phyloP scores from a whole-genome alignment of 2,329 filamentous ascomycete species.

The Colletotrichum orbiculare region DNA sequence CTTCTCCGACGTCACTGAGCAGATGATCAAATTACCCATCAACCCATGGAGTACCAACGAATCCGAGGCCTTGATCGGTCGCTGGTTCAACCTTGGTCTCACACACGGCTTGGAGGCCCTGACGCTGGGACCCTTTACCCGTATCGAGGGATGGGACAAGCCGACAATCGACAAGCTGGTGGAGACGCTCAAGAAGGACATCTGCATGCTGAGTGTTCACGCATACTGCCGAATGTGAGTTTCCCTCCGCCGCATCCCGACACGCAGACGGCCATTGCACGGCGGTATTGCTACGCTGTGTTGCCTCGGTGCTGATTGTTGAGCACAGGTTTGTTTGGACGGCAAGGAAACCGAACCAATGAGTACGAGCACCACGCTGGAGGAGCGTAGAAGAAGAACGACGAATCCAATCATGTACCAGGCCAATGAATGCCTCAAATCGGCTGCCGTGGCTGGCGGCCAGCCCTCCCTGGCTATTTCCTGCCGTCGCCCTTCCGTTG shows the following conservation, averaged over 20 bases:
- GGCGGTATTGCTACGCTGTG: not conserved
- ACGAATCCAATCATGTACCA: not conserved
- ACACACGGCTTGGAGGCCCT: constrained; percentile 79
- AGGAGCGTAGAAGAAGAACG: not conserved
- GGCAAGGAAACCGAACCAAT: constrained; percentile 36
- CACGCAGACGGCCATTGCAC: constrained; percentile 17
- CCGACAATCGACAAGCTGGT: constrained; percentile 73
- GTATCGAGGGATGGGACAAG: constrained; percentile 67
- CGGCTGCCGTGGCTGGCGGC: constrained; percentile 1
- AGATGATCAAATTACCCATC: constrained; percentile 75
- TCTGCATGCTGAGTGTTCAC: constrained; percentile 74
- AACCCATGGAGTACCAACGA: constrained; percentile 78
- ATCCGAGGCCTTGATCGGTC: constrained; percentile 74
- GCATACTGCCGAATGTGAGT: constrained; percentile 84
- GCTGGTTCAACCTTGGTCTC: constrained; percentile 86
- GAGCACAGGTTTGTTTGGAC: constrained; percentile 38
- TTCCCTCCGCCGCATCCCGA: not conserved
- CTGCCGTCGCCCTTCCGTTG: constrained; percentile 33
- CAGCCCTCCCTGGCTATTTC: constrained; percentile 5
- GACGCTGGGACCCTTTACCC: constrained; percentile 78
- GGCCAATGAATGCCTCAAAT: constrained; percentile 1
- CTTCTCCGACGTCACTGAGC: constrained; percentile 82
- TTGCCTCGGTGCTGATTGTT: constrained; percentile 15
- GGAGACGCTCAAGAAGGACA: constrained; percentile 72
- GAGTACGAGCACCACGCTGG: constrained; percentile 1